These are phyloP conservation scores for Limnanthes douglasii DNA, from an alignment of 345 rosid species.

Conservation along the genomic window DNA sequence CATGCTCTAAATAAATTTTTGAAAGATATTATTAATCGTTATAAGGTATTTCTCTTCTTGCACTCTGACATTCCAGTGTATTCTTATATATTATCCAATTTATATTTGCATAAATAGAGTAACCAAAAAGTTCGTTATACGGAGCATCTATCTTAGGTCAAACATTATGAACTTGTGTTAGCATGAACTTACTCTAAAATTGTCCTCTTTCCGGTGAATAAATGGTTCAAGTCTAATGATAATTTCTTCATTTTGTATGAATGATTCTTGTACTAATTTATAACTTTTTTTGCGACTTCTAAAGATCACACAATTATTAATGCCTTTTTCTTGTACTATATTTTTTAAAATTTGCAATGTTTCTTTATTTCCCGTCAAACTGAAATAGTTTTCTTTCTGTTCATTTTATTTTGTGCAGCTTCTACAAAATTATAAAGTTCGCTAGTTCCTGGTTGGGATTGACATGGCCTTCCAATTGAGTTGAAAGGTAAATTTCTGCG, in stretches of 20 bases:
- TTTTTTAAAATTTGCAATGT: no score
- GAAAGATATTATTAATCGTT: conserved; percentile 91
- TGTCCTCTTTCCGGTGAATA: no score
- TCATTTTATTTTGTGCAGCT: conserved; percentile 28
- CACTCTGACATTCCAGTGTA: no score
- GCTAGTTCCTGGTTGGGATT: conserved; percentile 95
- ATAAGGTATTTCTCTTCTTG: conserved; percentile 37
- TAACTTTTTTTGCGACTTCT: not conserved
- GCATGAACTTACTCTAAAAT: no score
- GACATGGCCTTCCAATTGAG: conserved; percentile 98
- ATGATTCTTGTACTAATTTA: conserved; percentile 3
- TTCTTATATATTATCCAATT: no score
- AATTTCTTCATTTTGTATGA: no score
- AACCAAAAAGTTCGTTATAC: no score
- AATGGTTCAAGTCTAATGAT: no score
- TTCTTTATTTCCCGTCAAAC: not conserved
- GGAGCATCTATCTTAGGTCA: no score
- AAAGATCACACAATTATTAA: not conserved
- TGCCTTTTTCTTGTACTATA: not conserved
- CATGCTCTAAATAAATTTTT: conserved; percentile 94
- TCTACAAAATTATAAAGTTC: conserved; percentile 79
- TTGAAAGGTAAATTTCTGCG: conserved; percentile 63
- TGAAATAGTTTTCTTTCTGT: conserved; percentile 3
- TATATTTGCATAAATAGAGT: no score
- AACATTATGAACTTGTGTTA: no score